A percentile compares a stretch with the other conserved stretches of the same genome.
phyloP scores from a whole-genome alignment of 768 basidiomycete genomes.

The Suillus clintonianus region DNA sequence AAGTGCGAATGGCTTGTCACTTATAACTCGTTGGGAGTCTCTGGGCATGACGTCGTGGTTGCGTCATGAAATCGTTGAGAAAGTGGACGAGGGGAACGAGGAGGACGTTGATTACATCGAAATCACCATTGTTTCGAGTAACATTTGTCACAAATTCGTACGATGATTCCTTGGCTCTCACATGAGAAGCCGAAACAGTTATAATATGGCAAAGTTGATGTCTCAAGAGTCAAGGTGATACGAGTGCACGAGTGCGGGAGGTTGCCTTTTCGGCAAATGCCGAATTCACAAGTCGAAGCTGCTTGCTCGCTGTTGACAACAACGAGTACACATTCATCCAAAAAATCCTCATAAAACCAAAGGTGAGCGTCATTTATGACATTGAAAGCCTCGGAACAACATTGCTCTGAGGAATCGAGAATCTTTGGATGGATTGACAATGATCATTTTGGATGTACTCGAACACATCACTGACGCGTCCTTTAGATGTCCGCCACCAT shows the following conservation, averaged over 20 bases:
- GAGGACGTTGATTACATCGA: not conserved
- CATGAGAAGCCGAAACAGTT: not conserved
- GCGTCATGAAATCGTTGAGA: not conserved
- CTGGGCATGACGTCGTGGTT: not conserved
- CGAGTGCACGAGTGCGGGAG: not conserved
- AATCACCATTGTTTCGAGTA: not conserved
- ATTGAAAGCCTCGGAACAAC: not conserved
- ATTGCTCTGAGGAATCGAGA: not conserved
- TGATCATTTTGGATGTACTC: slow-evolving; percentile 27
- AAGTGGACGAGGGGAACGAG: not conserved
- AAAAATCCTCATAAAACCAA: slow-evolving; percentile 13
- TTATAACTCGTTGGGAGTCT: not conserved
- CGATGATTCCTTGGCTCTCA: not conserved
- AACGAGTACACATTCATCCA: slow-evolving; percentile 30
- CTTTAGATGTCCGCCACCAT: slow-evolving; percentile 76
- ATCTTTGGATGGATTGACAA: slow-evolving; percentile 30
- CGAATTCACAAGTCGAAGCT: slow-evolving; percentile 14
- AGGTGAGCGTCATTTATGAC: slow-evolving; percentile 18
- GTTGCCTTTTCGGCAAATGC: slow-evolving; percentile 27
- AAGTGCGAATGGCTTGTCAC: not conserved
- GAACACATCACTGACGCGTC: slow-evolving; percentile 25
- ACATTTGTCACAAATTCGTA: not conserved
- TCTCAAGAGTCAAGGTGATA: not conserved
- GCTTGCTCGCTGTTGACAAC: slow-evolving; percentile 33
- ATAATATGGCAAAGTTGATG: not conserved